Evolutionary conservation across 2,329 filamentous ascomycete species (phyloP), one percentile per base, ranked within the genome.

Genomic region (Alternaria alternata): DNA sequence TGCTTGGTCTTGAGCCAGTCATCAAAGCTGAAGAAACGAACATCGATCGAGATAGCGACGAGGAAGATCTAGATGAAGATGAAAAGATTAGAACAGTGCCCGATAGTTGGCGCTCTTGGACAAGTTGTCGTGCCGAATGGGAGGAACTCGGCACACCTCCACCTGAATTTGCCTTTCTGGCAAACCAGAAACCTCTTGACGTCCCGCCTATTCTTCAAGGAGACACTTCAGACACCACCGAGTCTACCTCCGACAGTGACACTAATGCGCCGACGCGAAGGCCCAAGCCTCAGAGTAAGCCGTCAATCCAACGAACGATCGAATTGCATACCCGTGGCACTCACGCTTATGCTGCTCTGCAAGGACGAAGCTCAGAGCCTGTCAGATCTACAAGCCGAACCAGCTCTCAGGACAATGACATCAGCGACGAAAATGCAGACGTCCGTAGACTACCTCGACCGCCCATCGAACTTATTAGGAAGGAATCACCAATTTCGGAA

Each of bases 61-160:
- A 61, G 9, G 32, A 57, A 12, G 38, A 48, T 28, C 2, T 36
- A 36, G 52, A 62, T 24, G 34, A 42, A 11, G 38, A 24, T 9
- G 65, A 66, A 79, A 75, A 69, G 65, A 65, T 54, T 66, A 64
- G 54, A 65, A 78, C 64, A 46, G 78, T 82, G 11, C 55, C 79
- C 9, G 67, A 76, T n/a, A 75, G 82, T 51, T 87, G 86, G 86
- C 80, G 83, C 51, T 77, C 78, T 26, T 76, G 74, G 51, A 75
- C 79, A 1, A 68, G 83, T 2, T 85, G 83, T 52, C 79, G 77
- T 46, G 77, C 80, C 18, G 78, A 82, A 32, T 87, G 86, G 85
- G 85, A 87, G 66, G 68, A 68, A n/a, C 59, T 65, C 39, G 49
- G 51, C 0, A 62, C 43, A 4, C 67, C 69, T 18, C 24, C 22